These are phyloP conservation scores for Aristolochia californica DNA, from an alignment of 164 flowering plant genomes.

Conservation along the genomic window DNA sequence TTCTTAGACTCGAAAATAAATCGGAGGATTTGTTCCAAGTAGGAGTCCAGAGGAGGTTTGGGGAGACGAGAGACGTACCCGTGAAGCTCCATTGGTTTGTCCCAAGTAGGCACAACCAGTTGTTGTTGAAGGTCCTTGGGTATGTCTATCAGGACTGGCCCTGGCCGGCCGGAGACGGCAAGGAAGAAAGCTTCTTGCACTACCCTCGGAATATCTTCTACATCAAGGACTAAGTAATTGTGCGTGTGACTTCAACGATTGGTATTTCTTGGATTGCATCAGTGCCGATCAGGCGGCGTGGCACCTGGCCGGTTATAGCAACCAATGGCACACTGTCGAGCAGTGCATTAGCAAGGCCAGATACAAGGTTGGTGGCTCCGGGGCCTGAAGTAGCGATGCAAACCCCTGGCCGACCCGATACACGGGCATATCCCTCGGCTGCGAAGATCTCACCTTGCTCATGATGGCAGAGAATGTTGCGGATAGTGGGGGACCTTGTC, in stretches of 20 bases:
- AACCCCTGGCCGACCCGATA: slow-evolving; percentile 48
- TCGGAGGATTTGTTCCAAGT: slow-evolving; percentile 45
- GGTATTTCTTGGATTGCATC: slow-evolving; percentile 70
- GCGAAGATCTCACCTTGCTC: slow-evolving; percentile 67
- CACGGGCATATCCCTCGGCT: slow-evolving; percentile 62
- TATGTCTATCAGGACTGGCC: slow-evolving; percentile 58
- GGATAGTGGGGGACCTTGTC: slow-evolving; percentile 38
- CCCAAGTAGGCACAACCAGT: slow-evolving; percentile 44
- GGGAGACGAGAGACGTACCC: slow-evolving; percentile 47
- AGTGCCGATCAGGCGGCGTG: slow-evolving; percentile 61
- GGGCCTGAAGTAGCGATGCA: slow-evolving; percentile 81
- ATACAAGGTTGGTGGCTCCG: slow-evolving; percentile 64
- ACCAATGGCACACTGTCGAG: slow-evolving; percentile 54
- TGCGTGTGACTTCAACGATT: slow-evolving; percentile 57
- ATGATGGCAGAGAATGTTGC: slow-evolving; percentile 50
- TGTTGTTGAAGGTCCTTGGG: slow-evolving; percentile 65
- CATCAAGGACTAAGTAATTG: slow-evolving; percentile 52
- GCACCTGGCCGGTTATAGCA: slow-evolving; percentile 67
- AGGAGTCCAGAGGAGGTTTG: slow-evolving; percentile 17
- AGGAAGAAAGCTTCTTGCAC: slow-evolving; percentile 49
- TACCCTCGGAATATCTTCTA: slow-evolving; percentile 48
- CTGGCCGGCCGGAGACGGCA: slow-evolving; percentile 47
- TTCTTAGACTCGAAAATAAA: slow-evolving; percentile 43
- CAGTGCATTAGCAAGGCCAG: slow-evolving; percentile 63
- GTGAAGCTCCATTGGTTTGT: slow-evolving; percentile 26